Base-by-base conservation (phyloP, 352 stramenopile species). In the Blastocystis sp. region DNA sequence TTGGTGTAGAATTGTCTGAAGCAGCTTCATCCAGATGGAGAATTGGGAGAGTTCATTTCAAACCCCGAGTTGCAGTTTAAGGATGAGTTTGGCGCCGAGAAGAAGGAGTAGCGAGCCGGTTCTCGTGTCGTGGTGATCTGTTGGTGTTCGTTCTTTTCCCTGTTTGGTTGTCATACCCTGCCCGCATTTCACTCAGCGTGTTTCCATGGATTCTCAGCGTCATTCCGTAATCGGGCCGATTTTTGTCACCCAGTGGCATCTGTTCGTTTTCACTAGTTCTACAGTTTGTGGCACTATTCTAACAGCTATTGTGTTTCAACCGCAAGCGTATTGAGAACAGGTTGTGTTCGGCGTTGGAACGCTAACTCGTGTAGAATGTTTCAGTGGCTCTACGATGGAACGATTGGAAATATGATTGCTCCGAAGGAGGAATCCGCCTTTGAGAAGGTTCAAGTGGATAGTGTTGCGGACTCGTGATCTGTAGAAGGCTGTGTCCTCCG, bases 321-420 rank as follows among this genome's bases (percentile, higher is more conserved):
- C 28, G 28, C 28, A 34, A 34, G 28, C 28, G 28, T 34, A 34
- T 34, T 34, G 28, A 34, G 28, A 34, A 34, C 28, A 34, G 28
- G 28, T 34, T 34, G 28, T 34, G 28, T 34, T 34, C 28, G 28
- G 28, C 28, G 28, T 34, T 34, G 28, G 28, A 34, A 34, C 28
- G 28, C 28, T 34, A 34, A 34, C 28, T 34, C 28, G 28, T 34
- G 28, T 71, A 71, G 64, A 42, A 81, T 81, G 71, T 81, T 81
- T 81, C 71, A 81, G 71, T 81, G 71, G 71, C 40, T 81, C 14
- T 81, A 81, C 52, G 71, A 81, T 60, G 71, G 71, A 81, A 81
- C 71, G 52, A 66, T 81, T 45, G 71, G 71, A 59, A 81, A 81
- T 66, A 19, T 81, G 24, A 81, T 81, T 21, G 71, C 43, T 65